A percentile compares a stretch with the other conserved stretches of the same genome.
Conservation (phyloP, 2,329 filamentous ascomycete genomes). For the Pseudogymnoascus sp. region DNA sequence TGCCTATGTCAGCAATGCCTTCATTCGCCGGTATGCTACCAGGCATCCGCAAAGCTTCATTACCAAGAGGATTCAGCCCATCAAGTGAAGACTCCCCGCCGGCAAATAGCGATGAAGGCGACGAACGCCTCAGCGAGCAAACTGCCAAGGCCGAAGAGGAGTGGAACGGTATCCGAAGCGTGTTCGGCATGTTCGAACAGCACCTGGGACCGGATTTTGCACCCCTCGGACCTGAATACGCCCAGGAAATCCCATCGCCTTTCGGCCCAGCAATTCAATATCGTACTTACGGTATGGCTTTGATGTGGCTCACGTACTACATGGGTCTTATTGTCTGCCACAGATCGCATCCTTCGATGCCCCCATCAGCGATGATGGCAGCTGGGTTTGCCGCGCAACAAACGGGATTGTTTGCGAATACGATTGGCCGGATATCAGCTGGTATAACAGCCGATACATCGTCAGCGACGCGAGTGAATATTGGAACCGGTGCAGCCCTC, state of each 20-base stretch:
- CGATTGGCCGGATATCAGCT: conserved; percentile 73
- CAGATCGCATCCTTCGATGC: conserved; percentile 81
- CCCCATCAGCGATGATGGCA: conserved; percentile 81
- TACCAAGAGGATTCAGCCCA: conserved; percentile 27
- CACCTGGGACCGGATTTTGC: conserved; percentile 70
- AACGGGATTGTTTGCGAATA: conserved; percentile 64
- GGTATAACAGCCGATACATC: conserved; percentile 51
- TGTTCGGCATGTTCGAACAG: conserved; percentile 60
- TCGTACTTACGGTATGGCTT: conserved; percentile 78
- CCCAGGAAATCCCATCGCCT: conserved; percentile 57
- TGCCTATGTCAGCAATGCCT: conserved; percentile 22
- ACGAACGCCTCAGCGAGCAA: conserved; percentile 24
- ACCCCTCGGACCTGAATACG: conserved; percentile 63
- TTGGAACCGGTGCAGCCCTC: conserved; percentile 70
- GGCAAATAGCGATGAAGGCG: conserved; percentile 16
- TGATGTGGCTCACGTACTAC: conserved; percentile 82
- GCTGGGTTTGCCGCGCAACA: conserved; percentile 69
- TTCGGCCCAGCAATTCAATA: conserved; percentile 81
- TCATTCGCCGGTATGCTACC: conserved; percentile 29
- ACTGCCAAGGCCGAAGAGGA: conserved; percentile 41
- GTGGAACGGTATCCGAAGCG: conserved; percentile 68
- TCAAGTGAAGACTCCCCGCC: conserved; percentile 18
- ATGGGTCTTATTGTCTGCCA: conserved; percentile 79
- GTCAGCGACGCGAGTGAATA: conserved; percentile 55
- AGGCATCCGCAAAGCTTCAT: conserved; percentile 18